These are phyloP conservation scores for Candida dajiaensis DNA, from an alignment of 805 yeast genomes.

Conservation along the genomic window DNA sequence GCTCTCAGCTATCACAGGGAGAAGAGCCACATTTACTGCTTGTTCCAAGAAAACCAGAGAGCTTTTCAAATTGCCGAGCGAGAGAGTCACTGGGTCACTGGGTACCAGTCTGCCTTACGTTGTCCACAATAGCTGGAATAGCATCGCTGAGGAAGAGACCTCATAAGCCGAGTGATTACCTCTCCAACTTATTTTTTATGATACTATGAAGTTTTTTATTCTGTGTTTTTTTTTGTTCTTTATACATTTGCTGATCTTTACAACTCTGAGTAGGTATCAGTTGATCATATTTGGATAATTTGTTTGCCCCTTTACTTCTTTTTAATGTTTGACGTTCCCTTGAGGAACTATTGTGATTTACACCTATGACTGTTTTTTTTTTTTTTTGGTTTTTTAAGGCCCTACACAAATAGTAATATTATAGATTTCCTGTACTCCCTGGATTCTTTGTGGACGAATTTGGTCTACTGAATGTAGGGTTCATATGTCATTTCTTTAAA, in stretches of 20 bases:
- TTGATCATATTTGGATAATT: background rate
- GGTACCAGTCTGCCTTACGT: conserved; percentile 52
- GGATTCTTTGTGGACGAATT: too few species aligned
- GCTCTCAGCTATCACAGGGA: conserved; percentile 31
- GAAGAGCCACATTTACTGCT: conserved; percentile 40
- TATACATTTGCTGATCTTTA: too few species aligned
- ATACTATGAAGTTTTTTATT: background rate
- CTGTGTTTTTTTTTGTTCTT: background rate
- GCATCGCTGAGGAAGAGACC: conserved; percentile 22
- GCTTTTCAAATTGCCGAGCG: conserved; percentile 49
- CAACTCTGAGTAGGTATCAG: background rate
- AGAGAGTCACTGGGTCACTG: conserved; percentile 31
- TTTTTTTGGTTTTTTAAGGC: background rate
- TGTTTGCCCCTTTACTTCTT: background rate
- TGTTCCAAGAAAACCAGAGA: conserved; percentile 50
- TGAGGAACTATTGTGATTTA: too few species aligned
- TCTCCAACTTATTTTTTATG: background rate
- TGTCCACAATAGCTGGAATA: conserved; percentile 43
- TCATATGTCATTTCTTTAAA: too few species aligned
- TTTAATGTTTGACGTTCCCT: background rate
- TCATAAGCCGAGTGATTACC: background rate
- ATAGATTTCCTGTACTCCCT: background rate
- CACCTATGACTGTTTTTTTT: background rate
- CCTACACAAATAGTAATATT: background rate
- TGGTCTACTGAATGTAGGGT: background rate